Conservation (phyloP, 2,329 filamentous ascomycete species). For the Xylariaceae sp. region DNA sequence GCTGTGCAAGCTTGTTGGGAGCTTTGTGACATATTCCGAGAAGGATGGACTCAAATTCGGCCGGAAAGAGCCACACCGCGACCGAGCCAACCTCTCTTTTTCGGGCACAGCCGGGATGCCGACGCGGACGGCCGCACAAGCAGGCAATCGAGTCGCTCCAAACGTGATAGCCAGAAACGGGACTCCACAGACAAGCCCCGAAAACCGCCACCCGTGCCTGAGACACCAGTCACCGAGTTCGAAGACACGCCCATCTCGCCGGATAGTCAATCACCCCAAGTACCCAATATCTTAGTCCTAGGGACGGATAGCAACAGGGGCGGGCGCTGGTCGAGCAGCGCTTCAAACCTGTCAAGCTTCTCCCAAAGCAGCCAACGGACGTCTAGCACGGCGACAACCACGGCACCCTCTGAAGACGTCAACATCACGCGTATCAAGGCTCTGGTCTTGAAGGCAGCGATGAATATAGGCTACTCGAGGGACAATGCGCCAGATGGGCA, state of each 20-base stretch:
- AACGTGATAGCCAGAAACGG: slow-evolving; percentile 59
- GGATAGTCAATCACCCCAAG: slow-evolving; percentile 74
- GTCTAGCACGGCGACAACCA: slow-evolving; percentile 75
- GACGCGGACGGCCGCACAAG: slow-evolving; percentile 55
- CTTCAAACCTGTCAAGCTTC: slow-evolving; percentile 79
- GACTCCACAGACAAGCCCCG: slow-evolving; percentile 55
- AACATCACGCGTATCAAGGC: slow-evolving; percentile 80
- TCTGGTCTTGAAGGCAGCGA: slow-evolving; percentile 82
- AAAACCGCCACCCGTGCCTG: slow-evolving; percentile 65
- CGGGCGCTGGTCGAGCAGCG: slow-evolving; percentile 81
- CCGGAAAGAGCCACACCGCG: slow-evolving; percentile 86
- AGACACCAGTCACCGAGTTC: slow-evolving; percentile 94
- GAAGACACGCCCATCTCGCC: slow-evolving; percentile 87
- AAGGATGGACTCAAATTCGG: slow-evolving; percentile 88
- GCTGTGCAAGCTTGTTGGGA: slow-evolving; percentile 96
- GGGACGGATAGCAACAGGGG: slow-evolving; percentile 70
- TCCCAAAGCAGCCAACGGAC: slow-evolving; percentile 72
- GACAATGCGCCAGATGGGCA: slow-evolving; percentile 50
- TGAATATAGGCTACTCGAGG: slow-evolving; percentile 81
- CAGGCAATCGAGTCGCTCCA: slow-evolving; percentile 59
- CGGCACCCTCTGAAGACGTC: slow-evolving; percentile 71
- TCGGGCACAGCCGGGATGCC: slow-evolving; percentile 54
- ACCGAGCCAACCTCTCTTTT: slow-evolving; percentile 78
- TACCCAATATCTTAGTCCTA: slow-evolving; percentile 88
- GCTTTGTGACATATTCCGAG: slow-evolving; percentile 88